Base-by-base conservation (phyloP, 306 rosid genomes). In the Cicer cuneatum region DNA sequence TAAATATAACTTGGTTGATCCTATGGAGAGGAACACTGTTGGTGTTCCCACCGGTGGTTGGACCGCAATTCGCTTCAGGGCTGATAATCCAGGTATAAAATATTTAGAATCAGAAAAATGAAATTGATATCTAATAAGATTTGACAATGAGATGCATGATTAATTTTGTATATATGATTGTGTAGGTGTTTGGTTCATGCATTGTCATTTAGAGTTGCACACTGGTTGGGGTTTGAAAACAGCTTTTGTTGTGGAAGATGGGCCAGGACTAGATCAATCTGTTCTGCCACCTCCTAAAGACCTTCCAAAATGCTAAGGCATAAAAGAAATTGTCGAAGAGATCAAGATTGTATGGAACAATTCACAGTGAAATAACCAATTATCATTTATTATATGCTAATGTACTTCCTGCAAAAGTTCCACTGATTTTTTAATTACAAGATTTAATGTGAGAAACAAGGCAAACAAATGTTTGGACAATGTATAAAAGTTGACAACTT, bases 41-140 rank as follows among this genome's bases (percentile, higher is more conserved):
- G 93, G 90, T n/a, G 92, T 92, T 76, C 98, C 98, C 41, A 92
- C 93, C 0, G 96, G 98, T 47, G 98, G 98, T 45, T 92, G 98
- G 98, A 88, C 92, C 0, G 92, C 96, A 9, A 85, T 92, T 81
- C 89, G 98, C 15, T 90, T 87, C 71, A 79, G 79, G 66, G 98
- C 98, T 16, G 90, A 92, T 87, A 92, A 92, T 81, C 98, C 98
- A 80, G 97, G 97, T 88, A 79, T 43, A n/a, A n/a, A n/a, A n/a
- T n/a, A n/a, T n/a, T n/a, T n/a, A n/a, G n/a, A n/a, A n/a, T n/a
- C n/a, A n/a, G 0, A 7, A 14, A 52, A 52, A 52, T 14, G 15
- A n/a, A 48, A 48, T 5, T 59, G 42, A 1, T 35, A 2, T 59
- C 38, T 11, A 10, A 47, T 13, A 45, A 45, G 48, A 45, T 2